Percentiles rank a stretch among this genome's conserved stretches.
These are phyloP conservation scores for Colletotrichum theobromicola DNA, from an alignment of 2,329 filamentous ascomycete genomes.

Conservation along the genomic window DNA sequence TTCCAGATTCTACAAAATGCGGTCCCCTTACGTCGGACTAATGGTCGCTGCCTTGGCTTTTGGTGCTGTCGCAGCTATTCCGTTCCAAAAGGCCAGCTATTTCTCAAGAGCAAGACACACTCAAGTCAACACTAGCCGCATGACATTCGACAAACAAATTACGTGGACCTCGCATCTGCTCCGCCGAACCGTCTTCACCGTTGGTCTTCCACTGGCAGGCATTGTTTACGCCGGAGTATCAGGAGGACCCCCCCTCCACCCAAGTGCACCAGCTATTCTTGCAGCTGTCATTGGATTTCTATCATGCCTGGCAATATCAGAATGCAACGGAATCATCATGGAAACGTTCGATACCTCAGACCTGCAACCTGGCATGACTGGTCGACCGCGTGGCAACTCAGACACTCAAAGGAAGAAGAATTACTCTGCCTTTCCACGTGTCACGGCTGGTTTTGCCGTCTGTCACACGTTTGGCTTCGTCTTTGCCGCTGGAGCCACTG, in stretches of 20 bases:
- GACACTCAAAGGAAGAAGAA: conserved; percentile 60
- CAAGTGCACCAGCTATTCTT: conserved; percentile 69
- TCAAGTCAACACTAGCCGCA: conserved; percentile 66
- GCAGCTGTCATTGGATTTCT: conserved; percentile 72
- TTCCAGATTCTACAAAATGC: conserved; percentile 70
- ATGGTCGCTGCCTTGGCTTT: conserved; percentile 70
- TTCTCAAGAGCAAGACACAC: conserved; percentile 70
- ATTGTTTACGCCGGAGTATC: conserved; percentile 72
- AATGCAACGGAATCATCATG: conserved; percentile 81
- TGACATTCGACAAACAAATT: conserved; percentile 68
- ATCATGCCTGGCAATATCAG: conserved; percentile 74
- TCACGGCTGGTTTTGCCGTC: conserved; percentile 73
- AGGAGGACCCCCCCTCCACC: conserved; percentile 63
- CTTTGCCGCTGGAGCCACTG: conserved; percentile 71
- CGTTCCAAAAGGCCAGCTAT: conserved; percentile 73
- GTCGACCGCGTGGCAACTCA: conserved; percentile 50
- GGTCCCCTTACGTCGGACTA: conserved; percentile 69
- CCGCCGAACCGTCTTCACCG: conserved; percentile 70
- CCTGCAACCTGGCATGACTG: conserved; percentile 73
- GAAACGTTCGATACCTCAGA: conserved; percentile 84
- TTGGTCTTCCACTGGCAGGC: conserved; percentile 69
- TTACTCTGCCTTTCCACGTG: conserved; percentile 78
- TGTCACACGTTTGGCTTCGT: conserved; percentile 74
- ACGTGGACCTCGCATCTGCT: conserved; percentile 76
- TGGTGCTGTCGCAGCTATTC: conserved; percentile 72